These are phyloP conservation scores for Ophiostoma pallidulum DNA, from an alignment of 2,329 filamentous ascomycete species.

Conservation along the genomic window DNA sequence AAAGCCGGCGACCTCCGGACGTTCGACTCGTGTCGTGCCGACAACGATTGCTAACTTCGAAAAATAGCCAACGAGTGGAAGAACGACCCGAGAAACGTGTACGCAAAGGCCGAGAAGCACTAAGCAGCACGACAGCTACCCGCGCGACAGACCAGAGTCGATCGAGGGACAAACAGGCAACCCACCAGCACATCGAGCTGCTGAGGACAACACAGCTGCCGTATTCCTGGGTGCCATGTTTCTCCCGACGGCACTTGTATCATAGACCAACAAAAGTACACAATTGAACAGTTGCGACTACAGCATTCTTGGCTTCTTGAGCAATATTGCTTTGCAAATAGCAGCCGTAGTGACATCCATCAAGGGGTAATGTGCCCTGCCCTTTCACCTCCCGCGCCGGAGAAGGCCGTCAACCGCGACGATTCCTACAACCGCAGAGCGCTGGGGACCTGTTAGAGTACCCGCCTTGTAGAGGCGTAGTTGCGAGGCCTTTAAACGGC, in stretches of 20 bases:
- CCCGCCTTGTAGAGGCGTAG: too few relatives aligned
- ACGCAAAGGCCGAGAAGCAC: constrained; percentile 33
- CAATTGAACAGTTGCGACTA: neutral
- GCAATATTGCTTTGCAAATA: too few relatives aligned
- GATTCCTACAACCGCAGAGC: too few relatives aligned
- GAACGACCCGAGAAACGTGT: constrained; percentile 89
- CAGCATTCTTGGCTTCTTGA: neutral
- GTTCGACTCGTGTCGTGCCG: too few relatives aligned
- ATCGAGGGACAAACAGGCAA: neutral
- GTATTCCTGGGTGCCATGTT: neutral
- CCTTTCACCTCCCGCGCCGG: too few relatives aligned
- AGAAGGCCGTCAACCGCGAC: too few relatives aligned
- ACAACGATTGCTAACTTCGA: constrained; percentile 1
- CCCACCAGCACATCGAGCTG: neutral
- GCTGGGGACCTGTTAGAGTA: too few relatives aligned
- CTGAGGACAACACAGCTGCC: neutral
- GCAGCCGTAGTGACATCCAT: too few relatives aligned
- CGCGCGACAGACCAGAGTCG: too few relatives aligned
- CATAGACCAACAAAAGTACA: constrained; percentile 6
- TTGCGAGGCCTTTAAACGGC: too few relatives aligned
- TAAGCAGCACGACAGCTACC: constrained; percentile 6
- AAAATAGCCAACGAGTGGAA: constrained; percentile 78
- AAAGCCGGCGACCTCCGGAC: too few relatives aligned
- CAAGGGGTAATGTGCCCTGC: too few relatives aligned
- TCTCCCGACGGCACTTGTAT: constrained; percentile 1